These are phyloP conservation scores for Acanthamoeba lenticulata DNA, from an alignment of 208 protist species.

Conservation along the genomic window DNA sequence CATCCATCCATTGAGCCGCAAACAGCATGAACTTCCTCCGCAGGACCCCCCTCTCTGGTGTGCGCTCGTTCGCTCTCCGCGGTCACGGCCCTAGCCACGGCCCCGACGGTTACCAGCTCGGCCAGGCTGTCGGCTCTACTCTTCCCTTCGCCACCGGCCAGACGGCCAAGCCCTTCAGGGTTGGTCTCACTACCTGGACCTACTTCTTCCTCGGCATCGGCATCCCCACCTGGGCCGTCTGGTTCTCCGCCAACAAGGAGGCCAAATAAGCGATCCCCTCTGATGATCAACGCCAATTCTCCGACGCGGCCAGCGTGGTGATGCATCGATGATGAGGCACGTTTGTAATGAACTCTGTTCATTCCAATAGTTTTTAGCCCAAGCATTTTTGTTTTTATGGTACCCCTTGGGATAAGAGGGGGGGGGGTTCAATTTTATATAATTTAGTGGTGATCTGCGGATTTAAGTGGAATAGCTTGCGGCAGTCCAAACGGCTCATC, in stretches of 20 bases:
- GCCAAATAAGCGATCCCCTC: no score
- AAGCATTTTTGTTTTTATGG: not conserved
- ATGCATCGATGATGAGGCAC: no score
- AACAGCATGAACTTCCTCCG: conserved; percentile 27
- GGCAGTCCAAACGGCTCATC: not conserved
- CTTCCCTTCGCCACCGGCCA: not conserved
- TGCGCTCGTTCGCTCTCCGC: not conserved
- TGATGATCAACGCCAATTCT: no score
- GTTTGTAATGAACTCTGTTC: no score
- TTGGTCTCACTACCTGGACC: not conserved
- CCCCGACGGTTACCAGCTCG: not conserved
- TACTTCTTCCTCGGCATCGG: not conserved
- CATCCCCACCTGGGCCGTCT: not conserved
- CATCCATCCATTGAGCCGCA: not conserved
- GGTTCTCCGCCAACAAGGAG: not conserved
- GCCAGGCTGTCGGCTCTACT: not conserved
- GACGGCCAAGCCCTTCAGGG: not conserved
- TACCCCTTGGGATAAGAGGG: not conserved
- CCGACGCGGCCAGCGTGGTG: no score
- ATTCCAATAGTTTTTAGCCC: no score
- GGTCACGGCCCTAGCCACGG: conserved; percentile 13
- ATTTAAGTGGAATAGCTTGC: not conserved
- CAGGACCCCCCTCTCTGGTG: conserved; percentile 18
- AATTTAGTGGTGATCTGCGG: not conserved
- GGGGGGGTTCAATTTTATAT: not conserved